Base-by-base conservation (phyloP, 2,329 filamentous ascomycete genomes). In the Verticillium nonalfalfae region DNA sequence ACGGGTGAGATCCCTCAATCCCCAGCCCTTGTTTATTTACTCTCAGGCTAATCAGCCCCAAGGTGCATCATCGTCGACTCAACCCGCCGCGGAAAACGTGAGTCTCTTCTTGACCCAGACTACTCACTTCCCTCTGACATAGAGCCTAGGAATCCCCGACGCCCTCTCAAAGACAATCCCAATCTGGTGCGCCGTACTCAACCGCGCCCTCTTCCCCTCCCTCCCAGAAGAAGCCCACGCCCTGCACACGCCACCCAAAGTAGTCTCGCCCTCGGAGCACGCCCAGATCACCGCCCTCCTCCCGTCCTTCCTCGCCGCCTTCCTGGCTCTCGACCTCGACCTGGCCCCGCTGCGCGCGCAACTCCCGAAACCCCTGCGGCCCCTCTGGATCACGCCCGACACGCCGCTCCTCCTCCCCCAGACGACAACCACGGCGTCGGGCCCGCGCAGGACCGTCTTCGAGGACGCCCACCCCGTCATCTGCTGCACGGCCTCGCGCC, bases 81-180 rank as follows among this genome's bases (percentile, higher is more conserved):
- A 33, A 99, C 95, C 0, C 82, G 95, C 61, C 83, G 94, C 59
- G 95, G 95, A 10, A 98, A 98, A 78, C 85, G 90, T 85, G 79
- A 68, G 82, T 75, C 34, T 9, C 40, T 14, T 7, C 9, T 57
- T 40, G 26, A 21, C 9, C 38, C 31, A 21, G 26, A 4, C 26
- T 31, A 4, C 58, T 50, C 26, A 33, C 45, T 9, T 15, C 31
- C 26, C 58, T 13, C 59, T 65, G 26, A 66, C 61, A 13, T 4
- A 31, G 5, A 31, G 7, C 13, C 35, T 65, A 89, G 87, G 85
- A 68, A 96, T 98, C 87, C 94, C 95, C 1, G 95, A 99, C 76
- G 93, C 95, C 15, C 82, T 99, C 18, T 92, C 90, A 68, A 97
- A 97, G 74, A 98, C 95, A 0, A 81, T 98, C 33, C 94, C 95